These are phyloP conservation scores for Salvia hispanica DNA, from an alignment of 257 asterid species.

Conservation along the genomic window DNA sequence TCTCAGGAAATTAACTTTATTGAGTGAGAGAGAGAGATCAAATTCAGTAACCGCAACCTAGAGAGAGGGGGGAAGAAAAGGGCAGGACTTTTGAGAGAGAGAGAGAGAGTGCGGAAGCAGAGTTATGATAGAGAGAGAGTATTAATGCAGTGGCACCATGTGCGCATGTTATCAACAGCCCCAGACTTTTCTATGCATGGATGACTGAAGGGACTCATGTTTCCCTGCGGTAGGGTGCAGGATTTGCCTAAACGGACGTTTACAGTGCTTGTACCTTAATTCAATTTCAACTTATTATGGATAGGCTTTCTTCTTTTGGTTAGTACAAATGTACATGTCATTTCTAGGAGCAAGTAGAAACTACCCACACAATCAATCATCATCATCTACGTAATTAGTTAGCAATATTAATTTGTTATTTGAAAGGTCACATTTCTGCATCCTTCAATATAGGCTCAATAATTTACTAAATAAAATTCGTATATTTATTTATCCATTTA, in stretches of 20 bases:
- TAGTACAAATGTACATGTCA: too few relatives aligned
- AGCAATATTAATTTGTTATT: too few relatives aligned
- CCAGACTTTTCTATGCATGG: slow-evolving; percentile 42
- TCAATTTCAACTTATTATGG: background rate
- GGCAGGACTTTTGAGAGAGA: slow-evolving; percentile 23
- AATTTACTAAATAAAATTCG: too few relatives aligned
- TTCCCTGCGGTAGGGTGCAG: slow-evolving; percentile 33
- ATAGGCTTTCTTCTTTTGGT: too few relatives aligned
- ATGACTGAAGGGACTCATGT: slow-evolving; percentile 24
- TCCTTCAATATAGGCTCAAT: too few relatives aligned
- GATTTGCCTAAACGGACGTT: background rate
- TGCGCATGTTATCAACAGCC: slow-evolving; percentile 50
- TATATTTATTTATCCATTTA: too few relatives aligned
- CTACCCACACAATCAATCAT: too few relatives aligned
- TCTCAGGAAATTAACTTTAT: slow-evolving; percentile 11
- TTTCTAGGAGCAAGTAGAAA: too few relatives aligned
- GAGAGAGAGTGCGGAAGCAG: slow-evolving; percentile 29
- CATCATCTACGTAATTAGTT: too few relatives aligned
- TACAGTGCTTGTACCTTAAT: slow-evolving; percentile 7
- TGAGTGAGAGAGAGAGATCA: slow-evolving; percentile 30
- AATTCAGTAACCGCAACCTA: slow-evolving; percentile 17
- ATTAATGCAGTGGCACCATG: slow-evolving; percentile 42
- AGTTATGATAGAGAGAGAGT: slow-evolving; percentile 23
- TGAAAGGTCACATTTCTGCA: too few relatives aligned
- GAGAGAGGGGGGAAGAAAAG: slow-evolving; percentile 22